Evolutionary conservation across 768 basidiomycete genomes (phyloP), one percentile per base, ranked within the genome.

Genomic region (Tulasnella calospora): DNA sequence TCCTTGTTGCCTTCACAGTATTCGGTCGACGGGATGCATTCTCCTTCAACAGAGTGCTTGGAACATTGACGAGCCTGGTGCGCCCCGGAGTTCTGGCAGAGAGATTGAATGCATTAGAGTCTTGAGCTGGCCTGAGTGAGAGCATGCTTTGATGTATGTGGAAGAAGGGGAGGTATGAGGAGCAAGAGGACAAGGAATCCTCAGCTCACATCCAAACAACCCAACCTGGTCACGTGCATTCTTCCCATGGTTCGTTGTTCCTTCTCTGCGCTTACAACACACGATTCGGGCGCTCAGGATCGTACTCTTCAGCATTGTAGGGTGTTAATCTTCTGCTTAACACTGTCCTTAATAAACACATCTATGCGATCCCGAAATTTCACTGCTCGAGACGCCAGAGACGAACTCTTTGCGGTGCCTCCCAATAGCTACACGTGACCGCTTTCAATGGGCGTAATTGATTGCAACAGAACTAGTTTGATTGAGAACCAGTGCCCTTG

Each of bases 151-250:
- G 27, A 15, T 9, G 40, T 77, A 9, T 17, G 67, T 71, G 73
- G 38, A 9, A 2, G 46, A 33, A 30, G 73, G 17, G 46, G 46
- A 47, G 55, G 27, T 97, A 96, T 44, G 96, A 99, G 82, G 98
- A 99, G 85, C 96, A 98, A 86, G 95, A 98, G 87, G 86, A 98
- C 99, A 88, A 99, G 98, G 87, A 92, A 89, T 82, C 88, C 98
- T 70, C 90, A 90, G 55, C 98, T 99, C 87, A 96, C 92, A 41
- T 91, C 94, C 36, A 93, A 83, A 67, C 61, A 35, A 17, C 30
- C 23, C 55, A 57, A n/a, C 30, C n/a, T 23, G 1, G 61, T 67
- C 61, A 67, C 61, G 61, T 67, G 61, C 61, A 12, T 35, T 44
- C 1, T 67, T 67, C 61, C 61, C 61, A 67, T 35, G 15, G 61